Conservation (phyloP, 2,329 filamentous ascomycete genomes). For the Trichoderma sp. region DNA sequence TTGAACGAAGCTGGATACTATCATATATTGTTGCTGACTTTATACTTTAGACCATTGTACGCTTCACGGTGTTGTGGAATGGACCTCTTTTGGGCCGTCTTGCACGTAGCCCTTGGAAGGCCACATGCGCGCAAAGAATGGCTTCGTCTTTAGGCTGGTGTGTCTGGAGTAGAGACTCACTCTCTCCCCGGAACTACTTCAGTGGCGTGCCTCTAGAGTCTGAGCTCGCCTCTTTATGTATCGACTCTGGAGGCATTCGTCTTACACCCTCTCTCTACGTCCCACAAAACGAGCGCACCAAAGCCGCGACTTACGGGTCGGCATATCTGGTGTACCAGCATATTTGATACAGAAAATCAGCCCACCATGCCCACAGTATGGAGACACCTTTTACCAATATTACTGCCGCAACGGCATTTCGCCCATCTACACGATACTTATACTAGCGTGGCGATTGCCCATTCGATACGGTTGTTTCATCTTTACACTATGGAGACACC, state of each 20-base stretch:
- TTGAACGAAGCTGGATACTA: background rate
- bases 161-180: too few relatives aligned
- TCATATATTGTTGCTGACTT: background rate
- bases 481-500: too few relatives aligned
- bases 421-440: too few relatives aligned
- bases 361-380: background rate
- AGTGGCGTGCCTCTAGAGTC: background rate
- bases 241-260: background rate
- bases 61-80: too few relatives aligned
- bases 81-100: too few relatives aligned
- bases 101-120: too few relatives aligned
- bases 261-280: background rate
- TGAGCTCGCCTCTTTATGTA: background rate
- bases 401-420: background rate
- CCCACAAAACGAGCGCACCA: background rate
- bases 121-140: too few relatives aligned
- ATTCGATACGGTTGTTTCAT: too few relatives aligned
- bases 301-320: background rate
- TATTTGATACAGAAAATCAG: background rate
- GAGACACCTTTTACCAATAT: background rate
- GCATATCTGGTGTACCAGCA: background rate
- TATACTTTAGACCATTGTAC: background rate
- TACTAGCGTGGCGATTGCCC: too few relatives aligned
- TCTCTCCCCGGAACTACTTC: too few relatives aligned
- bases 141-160: too few relatives aligned